Conservation (phyloP, 2,329 filamentous ascomycete species). For the Fusarium odoratissimum region DNA sequence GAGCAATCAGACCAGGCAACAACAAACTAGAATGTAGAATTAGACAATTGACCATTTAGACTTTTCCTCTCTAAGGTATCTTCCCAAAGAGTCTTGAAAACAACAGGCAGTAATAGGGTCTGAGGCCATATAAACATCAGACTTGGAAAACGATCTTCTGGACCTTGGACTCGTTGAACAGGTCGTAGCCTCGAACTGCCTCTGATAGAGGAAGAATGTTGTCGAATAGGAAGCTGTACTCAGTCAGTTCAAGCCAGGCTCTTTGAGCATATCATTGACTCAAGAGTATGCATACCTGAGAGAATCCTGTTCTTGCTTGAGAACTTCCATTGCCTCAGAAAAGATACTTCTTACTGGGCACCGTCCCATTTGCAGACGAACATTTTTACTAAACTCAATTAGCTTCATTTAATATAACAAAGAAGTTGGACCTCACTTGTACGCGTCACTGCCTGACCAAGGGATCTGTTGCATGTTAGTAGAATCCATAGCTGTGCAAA, state of each 20-base stretch:
- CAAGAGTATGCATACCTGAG: constrained; percentile 64
- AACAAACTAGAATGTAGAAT: neutral
- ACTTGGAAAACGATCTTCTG: constrained; percentile 75
- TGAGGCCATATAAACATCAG: neutral
- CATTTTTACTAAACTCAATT: constrained; percentile 68
- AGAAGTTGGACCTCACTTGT: constrained; percentile 54
- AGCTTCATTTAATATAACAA: neutral
- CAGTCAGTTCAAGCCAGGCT: neutral
- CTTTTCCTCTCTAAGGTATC: neutral
- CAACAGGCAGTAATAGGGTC: rapidly evolving
- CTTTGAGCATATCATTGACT: neutral
- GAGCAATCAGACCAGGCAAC: rapidly evolving
- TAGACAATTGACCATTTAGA: neutral
- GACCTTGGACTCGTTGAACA: constrained; percentile 78
- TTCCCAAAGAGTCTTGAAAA: rapidly evolving
- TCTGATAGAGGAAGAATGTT: constrained; percentile 76
- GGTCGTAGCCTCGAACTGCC: constrained; percentile 74
- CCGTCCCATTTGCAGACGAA: constrained; percentile 80
- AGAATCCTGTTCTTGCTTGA: constrained; percentile 73
- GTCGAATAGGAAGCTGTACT: constrained; percentile 77
- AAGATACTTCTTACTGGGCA: constrained; percentile 81
- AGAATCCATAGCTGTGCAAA: rapidly evolving
- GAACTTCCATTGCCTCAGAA: constrained; percentile 69
- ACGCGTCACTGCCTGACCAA: constrained; percentile 73
- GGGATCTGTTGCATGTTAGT: constrained; percentile 63